Evolutionary conservation across 306 rosid species (phyloP).

Genomic region (Trifolium subterraneum): DNA sequence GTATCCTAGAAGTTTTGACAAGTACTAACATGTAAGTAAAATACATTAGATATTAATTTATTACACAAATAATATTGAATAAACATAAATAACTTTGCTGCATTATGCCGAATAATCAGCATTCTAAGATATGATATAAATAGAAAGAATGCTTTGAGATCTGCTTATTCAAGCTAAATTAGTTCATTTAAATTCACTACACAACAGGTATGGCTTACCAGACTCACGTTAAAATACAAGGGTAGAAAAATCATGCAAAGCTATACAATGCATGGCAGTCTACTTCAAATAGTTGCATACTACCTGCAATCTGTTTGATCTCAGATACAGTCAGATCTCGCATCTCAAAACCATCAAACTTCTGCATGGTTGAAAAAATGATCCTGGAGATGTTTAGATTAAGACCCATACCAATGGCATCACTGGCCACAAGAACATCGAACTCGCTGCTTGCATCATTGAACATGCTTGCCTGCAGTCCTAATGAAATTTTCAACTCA

Average conservation of each 20-base stretch:
- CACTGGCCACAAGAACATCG: slow-evolving; percentile 98
- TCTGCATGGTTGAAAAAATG: slow-evolving; percentile 81
- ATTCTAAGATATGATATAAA: slow-evolving; percentile 6
- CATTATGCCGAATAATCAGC: slow-evolving; percentile 19
- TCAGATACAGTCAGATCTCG: slow-evolving; percentile 82
- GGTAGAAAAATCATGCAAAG: slow-evolving; percentile 15
- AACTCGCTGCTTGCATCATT: slow-evolving; percentile 84
- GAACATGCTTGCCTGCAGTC: slow-evolving; percentile 89
- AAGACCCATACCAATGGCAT: slow-evolving; percentile 99
- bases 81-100: not conserved
- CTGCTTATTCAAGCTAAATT: not conserved
- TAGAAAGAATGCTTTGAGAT: slow-evolving; percentile 11
- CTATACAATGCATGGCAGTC: slow-evolving; percentile 1
- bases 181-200: not conserved
- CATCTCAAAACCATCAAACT: slow-evolving; percentile 80
- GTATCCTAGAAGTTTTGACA: slow-evolving; percentile 5
- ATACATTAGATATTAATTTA: not conserved
- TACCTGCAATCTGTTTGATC: slow-evolving; percentile 96
- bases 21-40: slow-evolving; percentile 1
- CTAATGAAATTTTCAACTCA: slow-evolving; percentile 56
- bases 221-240: slow-evolving; percentile 13
- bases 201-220: slow-evolving; percentile 18
- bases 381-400: slow-evolving; percentile 96
- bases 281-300: slow-evolving; percentile 18
- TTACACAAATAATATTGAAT: not conserved